Conservation (phyloP, 2,329 filamentous ascomycete genomes). For the Dactylonectria estremocensis region DNA sequence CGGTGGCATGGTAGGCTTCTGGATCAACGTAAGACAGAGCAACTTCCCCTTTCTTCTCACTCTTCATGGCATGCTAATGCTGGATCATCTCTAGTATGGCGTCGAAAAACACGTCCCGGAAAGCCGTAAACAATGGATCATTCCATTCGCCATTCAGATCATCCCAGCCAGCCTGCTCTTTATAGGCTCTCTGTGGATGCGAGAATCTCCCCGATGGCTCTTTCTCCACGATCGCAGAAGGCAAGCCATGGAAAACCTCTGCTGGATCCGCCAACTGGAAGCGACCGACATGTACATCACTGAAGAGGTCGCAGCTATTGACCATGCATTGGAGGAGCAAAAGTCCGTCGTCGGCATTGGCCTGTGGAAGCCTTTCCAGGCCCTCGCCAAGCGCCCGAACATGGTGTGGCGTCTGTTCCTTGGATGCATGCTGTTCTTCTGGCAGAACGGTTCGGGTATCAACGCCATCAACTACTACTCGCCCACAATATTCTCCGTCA, state of each 20-base stretch:
- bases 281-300: constrained; percentile 62
- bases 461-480: constrained; percentile 47
- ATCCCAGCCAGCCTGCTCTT: constrained; percentile 69
- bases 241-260: constrained; percentile 65
- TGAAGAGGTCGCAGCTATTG: constrained; percentile 40
- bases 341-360: constrained; percentile 73
- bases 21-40: constrained; percentile 58
- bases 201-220: constrained; percentile 73
- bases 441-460: constrained; percentile 75
- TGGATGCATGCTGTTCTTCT: constrained; percentile 76
- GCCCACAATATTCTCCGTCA: constrained; percentile 41
- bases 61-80: not conserved
- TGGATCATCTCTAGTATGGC: constrained; percentile 23
- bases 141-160: constrained; percentile 69
- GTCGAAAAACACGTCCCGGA: constrained; percentile 42
- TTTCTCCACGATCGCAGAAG: constrained; percentile 68
- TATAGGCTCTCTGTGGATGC: constrained; percentile 63
- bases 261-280: constrained; percentile 68
- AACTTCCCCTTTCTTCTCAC: not conserved
- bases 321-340: constrained; percentile 62
- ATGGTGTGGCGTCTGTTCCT: constrained; percentile 75
- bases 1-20: constrained; percentile 67
- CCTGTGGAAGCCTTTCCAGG: constrained; percentile 43
- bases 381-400: constrained; percentile 46
- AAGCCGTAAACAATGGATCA: constrained; percentile 57